Evolutionary conservation across 352 stramenopile genomes (phyloP), one percentile per base, ranked within the genome.

Genomic region (Phytopythium boreale): DNA sequence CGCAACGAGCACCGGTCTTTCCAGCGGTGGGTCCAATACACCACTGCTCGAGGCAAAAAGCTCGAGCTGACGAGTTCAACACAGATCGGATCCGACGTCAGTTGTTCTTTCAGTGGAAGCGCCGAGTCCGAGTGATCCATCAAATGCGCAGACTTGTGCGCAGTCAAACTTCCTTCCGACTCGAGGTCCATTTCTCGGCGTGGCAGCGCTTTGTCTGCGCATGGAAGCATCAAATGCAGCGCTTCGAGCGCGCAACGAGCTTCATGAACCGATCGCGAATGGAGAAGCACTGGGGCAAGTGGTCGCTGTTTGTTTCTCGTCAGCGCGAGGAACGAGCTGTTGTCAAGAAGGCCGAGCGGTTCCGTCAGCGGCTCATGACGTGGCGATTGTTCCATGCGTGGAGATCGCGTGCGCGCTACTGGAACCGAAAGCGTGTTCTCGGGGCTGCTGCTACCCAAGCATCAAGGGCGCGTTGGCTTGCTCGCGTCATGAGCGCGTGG

Each of bases 181-280:
- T 75, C 0, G 69, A 77, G 50, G 74, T n/a, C 10, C 77, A 88
- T 46, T 86, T 88, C 56, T 51, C 60, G 4, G 67, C 71, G 4
- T 90, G 81, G 81, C 83, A 79, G 50, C 70, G 69, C 9, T 72
- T 70, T 20, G 44, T 66, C 4, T 44, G 22, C 14, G n/a, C 60
- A 12, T 74, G 70, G 24, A 77, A 69, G 44, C 44, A 78, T 15
- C 62, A 73, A 36, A 51, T 76, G 14, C 52, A 62, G 36, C 74
- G 63, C 31, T 36, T 87, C 14, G 49, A 63, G 24, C 43, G 44
- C 4, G 72, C 72, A 2, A 77, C 62, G 11, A 61, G 27, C 20
- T 84, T 82, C 41, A 76, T 78, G 52, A 59, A 70, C 11, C 56
- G 51, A 0, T 66, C 72, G 15, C 49, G 67, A 5, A 63, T 68